phyloP scores from a whole-genome alignment of 2,329 filamentous ascomycete genomes.

The Diaporthe caulivora region DNA sequence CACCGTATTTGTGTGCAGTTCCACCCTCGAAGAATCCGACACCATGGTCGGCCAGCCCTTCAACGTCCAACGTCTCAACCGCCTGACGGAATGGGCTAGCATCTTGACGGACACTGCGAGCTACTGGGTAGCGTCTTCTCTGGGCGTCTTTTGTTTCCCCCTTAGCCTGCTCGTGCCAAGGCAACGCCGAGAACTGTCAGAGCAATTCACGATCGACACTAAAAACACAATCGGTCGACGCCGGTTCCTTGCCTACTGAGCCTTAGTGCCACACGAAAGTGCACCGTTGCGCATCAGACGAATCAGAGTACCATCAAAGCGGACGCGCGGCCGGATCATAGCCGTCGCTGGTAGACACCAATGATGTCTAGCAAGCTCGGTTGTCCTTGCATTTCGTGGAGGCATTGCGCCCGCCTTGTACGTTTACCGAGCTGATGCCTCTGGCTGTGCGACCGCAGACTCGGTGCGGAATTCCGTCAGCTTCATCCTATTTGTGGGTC shows the following conservation, averaged over 20 bases:
- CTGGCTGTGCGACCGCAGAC: not conserved
- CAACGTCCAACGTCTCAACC: too few species aligned
- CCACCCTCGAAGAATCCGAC: not conserved
- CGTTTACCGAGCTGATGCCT: not conserved
- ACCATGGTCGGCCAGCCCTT: not conserved
- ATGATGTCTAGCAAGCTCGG: not conserved
- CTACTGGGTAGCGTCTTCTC: not conserved
- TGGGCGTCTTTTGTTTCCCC: not conserved
- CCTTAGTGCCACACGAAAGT: not conserved
- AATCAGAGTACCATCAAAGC: not conserved
- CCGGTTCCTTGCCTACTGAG: not conserved
- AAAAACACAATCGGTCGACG: not conserved
- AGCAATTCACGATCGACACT: constrained; percentile 9
- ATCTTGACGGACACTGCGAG: not conserved
- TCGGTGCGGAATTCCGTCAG: too few species aligned
- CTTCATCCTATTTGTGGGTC: not conserved
- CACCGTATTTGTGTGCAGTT: not conserved
- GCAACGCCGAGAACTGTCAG: constrained; percentile 1
- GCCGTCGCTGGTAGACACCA: not conserved
- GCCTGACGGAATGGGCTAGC: too few species aligned
- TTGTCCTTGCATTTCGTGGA: not conserved
- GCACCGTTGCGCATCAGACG: not conserved
- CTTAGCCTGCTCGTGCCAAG: not conserved
- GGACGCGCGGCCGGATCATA: not conserved
- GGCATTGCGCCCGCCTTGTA: not conserved